phyloP scores from a whole-genome alignment of 257 asterid genomes.

The Rauvolfia tetraphylla region DNA sequence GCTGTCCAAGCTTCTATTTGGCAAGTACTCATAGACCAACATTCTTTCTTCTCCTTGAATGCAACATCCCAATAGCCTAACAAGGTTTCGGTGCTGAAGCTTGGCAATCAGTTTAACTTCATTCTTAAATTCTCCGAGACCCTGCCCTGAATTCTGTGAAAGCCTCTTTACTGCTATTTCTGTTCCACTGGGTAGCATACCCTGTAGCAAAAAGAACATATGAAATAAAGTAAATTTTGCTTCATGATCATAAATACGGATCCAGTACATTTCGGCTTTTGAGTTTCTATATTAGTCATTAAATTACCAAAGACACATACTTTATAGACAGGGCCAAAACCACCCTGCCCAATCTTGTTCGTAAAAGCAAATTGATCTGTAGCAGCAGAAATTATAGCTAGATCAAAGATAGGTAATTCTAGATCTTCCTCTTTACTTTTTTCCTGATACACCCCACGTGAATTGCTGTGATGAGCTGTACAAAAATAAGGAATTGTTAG shows the following conservation, averaged over 20 bases:
- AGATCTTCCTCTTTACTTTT: slow-evolving; percentile 6
- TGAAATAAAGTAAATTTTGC: background rate
- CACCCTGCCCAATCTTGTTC: slow-evolving; percentile 17
- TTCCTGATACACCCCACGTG: background rate
- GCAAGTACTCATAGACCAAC: slow-evolving; percentile 39
- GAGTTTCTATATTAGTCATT: background rate
- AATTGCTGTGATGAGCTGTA: background rate
- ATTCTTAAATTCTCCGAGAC: slow-evolving; percentile 30
- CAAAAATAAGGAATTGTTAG: background rate
- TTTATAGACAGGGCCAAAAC: slow-evolving; percentile 15
- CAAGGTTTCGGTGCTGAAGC: slow-evolving; percentile 36
- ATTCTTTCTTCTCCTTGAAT: slow-evolving; percentile 29
- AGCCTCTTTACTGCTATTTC: slow-evolving; percentile 38
- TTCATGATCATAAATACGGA: background rate
- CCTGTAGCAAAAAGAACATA: background rate
- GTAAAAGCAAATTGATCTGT: background rate
- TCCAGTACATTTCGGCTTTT: background rate
- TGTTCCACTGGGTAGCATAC: slow-evolving; percentile 17
- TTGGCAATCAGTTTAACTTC: slow-evolving; percentile 29
- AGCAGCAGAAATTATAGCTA: slow-evolving; percentile 2
- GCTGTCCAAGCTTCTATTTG: slow-evolving; percentile 38
- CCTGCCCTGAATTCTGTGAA: slow-evolving; percentile 36
- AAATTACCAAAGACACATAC: background rate
- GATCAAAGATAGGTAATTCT: slow-evolving; percentile 7
- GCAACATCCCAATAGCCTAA: slow-evolving; percentile 41